Conservation (phyloP, 1,284 basidiomycete genomes). For the Puccinia novopanici region DNA sequence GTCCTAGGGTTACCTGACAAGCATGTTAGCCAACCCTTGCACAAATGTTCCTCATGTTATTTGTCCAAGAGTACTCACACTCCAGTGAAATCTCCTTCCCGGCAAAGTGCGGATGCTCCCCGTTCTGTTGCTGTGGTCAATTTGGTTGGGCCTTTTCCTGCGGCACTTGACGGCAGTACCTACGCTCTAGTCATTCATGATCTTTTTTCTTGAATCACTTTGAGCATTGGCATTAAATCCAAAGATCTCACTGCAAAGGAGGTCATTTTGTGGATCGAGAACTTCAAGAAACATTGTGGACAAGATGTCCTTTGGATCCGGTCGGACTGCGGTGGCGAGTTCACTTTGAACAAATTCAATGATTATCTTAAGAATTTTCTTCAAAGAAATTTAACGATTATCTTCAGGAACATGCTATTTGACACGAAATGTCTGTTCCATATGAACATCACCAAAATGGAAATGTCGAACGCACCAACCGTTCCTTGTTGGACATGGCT, state of each 20-base stretch:
- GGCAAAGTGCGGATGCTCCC: background rate
- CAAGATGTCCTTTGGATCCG: background rate
- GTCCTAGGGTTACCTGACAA: too few species aligned
- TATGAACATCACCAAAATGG: too few species aligned
- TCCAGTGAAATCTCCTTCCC: background rate
- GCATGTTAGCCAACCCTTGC: background rate
- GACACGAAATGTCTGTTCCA: too few species aligned
- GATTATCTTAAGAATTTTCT: too few species aligned
- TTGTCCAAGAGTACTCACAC: background rate
- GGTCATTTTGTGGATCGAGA: background rate
- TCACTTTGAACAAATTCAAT: background rate
- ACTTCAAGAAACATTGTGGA: background rate
- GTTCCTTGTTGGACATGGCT: too few species aligned
- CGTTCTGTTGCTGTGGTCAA: background rate
- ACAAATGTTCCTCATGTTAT: background rate
- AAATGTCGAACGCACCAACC: too few species aligned
- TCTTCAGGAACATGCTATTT: too few species aligned
- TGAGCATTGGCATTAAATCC: background rate
- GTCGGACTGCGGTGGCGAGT: background rate
- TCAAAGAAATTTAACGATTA: too few species aligned
- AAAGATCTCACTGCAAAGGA: background rate
- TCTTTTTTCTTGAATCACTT: background rate
- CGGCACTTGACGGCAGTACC: too few species aligned
- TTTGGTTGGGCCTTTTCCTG: background rate
- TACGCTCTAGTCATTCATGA: constrained; percentile 2